Conservation (phyloP, 768 basidiomycete species). For the Mycena rosella region DNA sequence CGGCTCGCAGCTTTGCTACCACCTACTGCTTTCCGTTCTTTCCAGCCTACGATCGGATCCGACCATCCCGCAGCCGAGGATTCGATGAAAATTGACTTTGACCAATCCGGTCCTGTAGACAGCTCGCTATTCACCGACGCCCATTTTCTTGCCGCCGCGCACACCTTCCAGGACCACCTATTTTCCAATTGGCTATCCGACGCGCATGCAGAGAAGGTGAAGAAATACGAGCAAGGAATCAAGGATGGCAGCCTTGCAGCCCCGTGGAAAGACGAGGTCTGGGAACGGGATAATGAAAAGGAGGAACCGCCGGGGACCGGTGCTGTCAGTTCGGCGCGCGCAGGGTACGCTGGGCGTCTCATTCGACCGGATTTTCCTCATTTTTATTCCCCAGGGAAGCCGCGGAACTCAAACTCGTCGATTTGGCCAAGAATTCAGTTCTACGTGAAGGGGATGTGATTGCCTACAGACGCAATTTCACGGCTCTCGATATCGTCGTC, state of each 20-base stretch:
- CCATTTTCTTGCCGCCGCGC: constrained; percentile 66
- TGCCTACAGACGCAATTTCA: constrained; percentile 64
- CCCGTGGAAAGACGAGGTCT: constrained; percentile 75
- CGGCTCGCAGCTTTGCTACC: constrained; percentile 58
- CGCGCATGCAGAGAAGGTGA: constrained; percentile 56
- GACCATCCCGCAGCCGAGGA: constrained; percentile 53
- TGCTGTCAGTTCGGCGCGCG: constrained; percentile 16
- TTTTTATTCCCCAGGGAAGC: constrained; percentile 47
- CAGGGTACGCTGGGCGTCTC: neutral
- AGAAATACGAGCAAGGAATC: constrained; percentile 59
- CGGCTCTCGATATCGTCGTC: constrained; percentile 51
- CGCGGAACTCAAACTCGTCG: constrained; percentile 58
- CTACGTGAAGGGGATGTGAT: constrained; percentile 68
- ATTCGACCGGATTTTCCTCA: neutral
- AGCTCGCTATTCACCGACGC: constrained; percentile 61
- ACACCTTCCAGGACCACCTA: constrained; percentile 73
- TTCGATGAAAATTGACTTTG: constrained; percentile 38
- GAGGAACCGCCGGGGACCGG: constrained; percentile 11
- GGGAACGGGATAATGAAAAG: constrained; percentile 60
- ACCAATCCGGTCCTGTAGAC: constrained; percentile 44
- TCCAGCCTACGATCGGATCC: constrained; percentile 45
- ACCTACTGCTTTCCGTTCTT: constrained; percentile 57
- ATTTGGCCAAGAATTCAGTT: constrained; percentile 59
- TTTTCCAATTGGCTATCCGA: constrained; percentile 64
- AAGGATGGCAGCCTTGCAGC: constrained; percentile 61